Percentiles rank a stretch among this genome's conserved stretches.
phyloP scores from a whole-genome alignment of 768 basidiomycete genomes.

The Xanthoconium stramineum region DNA sequence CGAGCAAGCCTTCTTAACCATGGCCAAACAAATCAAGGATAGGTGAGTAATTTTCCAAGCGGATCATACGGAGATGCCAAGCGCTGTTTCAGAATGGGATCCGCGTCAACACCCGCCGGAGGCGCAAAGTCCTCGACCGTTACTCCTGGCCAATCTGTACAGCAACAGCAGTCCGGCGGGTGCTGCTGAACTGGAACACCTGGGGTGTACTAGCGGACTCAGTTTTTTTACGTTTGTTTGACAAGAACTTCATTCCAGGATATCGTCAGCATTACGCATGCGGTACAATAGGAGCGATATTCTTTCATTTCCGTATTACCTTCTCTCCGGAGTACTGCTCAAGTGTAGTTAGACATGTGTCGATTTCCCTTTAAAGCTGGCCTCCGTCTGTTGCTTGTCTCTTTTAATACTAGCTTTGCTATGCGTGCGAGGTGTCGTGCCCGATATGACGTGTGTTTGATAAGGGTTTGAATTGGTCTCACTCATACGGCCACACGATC shows the following conservation, averaged over 20 bases:
- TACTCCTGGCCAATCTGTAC: slow-evolving; percentile 80
- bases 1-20: slow-evolving; percentile 98
- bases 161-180: slow-evolving; percentile 65
- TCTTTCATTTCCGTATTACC: slow-evolving; percentile 33
- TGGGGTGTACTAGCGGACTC: slow-evolving; percentile 16
- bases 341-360: slow-evolving; percentile 25
- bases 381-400: slow-evolving; percentile 23
- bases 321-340: slow-evolving; percentile 28
- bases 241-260: slow-evolving; percentile 17
- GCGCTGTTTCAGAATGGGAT: slow-evolving; percentile 64
- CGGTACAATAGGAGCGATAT: slow-evolving; percentile 33
- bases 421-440: background rate
- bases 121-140: slow-evolving; percentile 81
- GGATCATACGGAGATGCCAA: background rate
- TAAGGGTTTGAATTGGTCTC: background rate
- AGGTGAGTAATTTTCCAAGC: slow-evolving; percentile 46
- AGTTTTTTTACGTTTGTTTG: slow-evolving; percentile 13
- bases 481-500: background rate
- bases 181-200: slow-evolving; percentile 64
- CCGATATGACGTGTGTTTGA: background rate
- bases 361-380: slow-evolving; percentile 26
- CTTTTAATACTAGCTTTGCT: slow-evolving; percentile 18
- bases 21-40: slow-evolving; percentile 96
- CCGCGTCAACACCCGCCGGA: slow-evolving; percentile 69
- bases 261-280: slow-evolving; percentile 28